Evolutionary conservation across 1,284 basidiomycete species (phyloP), one percentile per base, ranked within the genome.

Genomic region (Ceraceosorus bombacis): DNA sequence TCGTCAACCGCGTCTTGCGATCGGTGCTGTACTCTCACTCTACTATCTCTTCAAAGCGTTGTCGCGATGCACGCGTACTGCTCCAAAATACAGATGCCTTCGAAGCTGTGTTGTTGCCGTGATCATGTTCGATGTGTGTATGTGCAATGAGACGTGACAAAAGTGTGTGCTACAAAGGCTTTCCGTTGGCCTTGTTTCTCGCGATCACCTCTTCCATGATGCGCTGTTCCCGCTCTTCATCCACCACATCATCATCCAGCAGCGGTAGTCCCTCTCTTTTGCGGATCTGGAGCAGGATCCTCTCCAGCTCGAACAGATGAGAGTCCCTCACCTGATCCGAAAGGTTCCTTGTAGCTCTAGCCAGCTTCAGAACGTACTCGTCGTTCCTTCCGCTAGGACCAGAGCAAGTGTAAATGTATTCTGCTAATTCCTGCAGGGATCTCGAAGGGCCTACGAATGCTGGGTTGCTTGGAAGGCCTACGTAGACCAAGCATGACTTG

Each of bases 391-490:
- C 90, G 0, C 89, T 90, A 7, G 89, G 89, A 0, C 90, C 90
- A 0, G 84, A 81, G 1, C 87, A 86, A 37, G 78, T 78, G 82
- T 85, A 88, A 58, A 93, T 91, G 12, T 81, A 81, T 55, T 82
- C 75, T 0, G 88, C 85, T 6, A 91, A 83, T 6, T 68, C 67
- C 57, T 86, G 84, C 17, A 91, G 79, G n/a, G 15, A 51, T 0
- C 86, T 84, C 75, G 90, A 86, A 1, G 86, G 87, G 2, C 88
- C 89, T 55, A 90, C 88, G 73, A 90, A 90, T 0, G 87, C 88
- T 0, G 87, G 86, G 63, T 89, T 90, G 68, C 86, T 84, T 41
- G 83, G 84, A 51, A 85, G 80, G 0, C 88, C 88, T 15, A 90
- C 88, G 72, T 90, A 90, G 61, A 87, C 86, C 81, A 60, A 51